phyloP scores from a whole-genome alignment of 495 filamentous ascomycete species.

The Penicillium chermesinum region DNA sequence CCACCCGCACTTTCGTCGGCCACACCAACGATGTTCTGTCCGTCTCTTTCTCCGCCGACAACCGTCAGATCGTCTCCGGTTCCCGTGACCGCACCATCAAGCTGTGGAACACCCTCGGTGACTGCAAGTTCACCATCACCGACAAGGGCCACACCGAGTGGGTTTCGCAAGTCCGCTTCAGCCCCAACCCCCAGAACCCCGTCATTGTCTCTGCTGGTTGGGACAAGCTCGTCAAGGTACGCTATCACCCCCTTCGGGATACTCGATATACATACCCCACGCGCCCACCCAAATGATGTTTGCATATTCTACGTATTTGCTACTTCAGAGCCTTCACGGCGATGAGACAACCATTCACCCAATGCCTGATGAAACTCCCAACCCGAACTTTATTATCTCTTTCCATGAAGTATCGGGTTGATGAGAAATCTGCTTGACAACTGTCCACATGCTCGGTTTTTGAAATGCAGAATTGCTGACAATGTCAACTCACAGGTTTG shows the following conservation, averaged over 20 bases:
- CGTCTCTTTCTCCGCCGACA: slow-evolving; percentile 99
- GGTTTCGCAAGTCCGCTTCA: slow-evolving; percentile 99
- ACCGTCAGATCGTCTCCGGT: slow-evolving; percentile 99
- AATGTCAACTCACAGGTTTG: slow-evolving; percentile 64
- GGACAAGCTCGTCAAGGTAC: slow-evolving; percentile 99
- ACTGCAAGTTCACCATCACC: slow-evolving; percentile 99
- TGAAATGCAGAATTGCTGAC: slow-evolving; percentile 23
- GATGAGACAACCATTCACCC: slow-evolving; percentile 96
- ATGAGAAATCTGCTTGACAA: slow-evolving; percentile 15
- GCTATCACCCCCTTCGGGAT: slow-evolving; percentile 31
- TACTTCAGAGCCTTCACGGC: slow-evolving; percentile 97
- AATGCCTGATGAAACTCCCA: slow-evolving; percentile 69
- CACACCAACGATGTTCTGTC: slow-evolving; percentile 99
- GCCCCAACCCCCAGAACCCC: slow-evolving; percentile 99
- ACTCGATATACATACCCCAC: slow-evolving; percentile 3
- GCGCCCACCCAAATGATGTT: slow-evolving; percentile 73
- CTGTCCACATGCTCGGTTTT: not conserved
- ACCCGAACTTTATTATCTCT: slow-evolving; percentile 19
- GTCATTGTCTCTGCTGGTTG: slow-evolving; percentile 98
- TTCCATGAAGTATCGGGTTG: slow-evolving; percentile 7
- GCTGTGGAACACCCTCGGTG: slow-evolving; percentile 99
- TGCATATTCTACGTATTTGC: slow-evolving; percentile 97
- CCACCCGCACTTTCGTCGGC: slow-evolving; percentile 96
- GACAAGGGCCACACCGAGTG: slow-evolving; percentile 99
- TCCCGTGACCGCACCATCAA: slow-evolving; percentile 98